Evolutionary conservation across 352 stramenopile species (phyloP).

Genomic region (Globisporangium cederbergense): DNA sequence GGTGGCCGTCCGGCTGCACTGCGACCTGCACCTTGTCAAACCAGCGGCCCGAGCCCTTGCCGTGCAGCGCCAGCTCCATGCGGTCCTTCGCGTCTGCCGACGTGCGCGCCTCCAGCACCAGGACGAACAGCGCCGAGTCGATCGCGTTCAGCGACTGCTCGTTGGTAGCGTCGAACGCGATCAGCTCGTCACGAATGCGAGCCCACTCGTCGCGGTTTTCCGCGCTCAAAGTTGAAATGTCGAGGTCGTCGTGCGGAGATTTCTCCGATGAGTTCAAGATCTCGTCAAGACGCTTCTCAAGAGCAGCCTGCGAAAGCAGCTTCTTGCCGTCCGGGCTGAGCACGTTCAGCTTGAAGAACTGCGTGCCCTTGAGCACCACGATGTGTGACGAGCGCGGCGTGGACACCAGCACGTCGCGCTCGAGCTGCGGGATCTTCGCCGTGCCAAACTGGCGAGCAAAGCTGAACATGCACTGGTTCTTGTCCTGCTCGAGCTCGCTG

Average conservation of each 20-base stretch:
- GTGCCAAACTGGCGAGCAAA: slow-evolving; percentile 88
- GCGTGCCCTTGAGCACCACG: slow-evolving; percentile 83
- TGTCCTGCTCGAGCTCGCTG: slow-evolving; percentile 86
- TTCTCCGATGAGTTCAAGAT: slow-evolving; percentile 63
- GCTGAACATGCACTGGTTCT: slow-evolving; percentile 88
- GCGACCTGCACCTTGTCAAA: slow-evolving; percentile 94
- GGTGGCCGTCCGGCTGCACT: slow-evolving; percentile 71
- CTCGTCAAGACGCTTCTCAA: slow-evolving; percentile 59
- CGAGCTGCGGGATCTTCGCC: slow-evolving; percentile 70
- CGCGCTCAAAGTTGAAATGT: slow-evolving; percentile 76
- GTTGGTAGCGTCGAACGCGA: slow-evolving; percentile 67
- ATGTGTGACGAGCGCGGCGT: slow-evolving; percentile 83
- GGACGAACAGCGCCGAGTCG: slow-evolving; percentile 88
- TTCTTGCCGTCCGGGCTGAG: slow-evolving; percentile 81
- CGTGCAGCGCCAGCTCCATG: slow-evolving; percentile 82
- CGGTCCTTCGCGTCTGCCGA: slow-evolving; percentile 66
- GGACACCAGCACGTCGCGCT: slow-evolving; percentile 72
- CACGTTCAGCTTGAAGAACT: slow-evolving; percentile 83
- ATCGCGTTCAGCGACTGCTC: slow-evolving; percentile 69
- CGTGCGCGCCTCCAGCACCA: slow-evolving; percentile 83
- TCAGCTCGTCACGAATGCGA: slow-evolving; percentile 63
- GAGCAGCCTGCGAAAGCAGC: slow-evolving; percentile 63
- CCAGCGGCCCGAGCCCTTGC: slow-evolving; percentile 82
- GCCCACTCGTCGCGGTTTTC: slow-evolving; percentile 87
- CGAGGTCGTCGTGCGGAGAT: slow-evolving; percentile 46